Evolutionary conservation across 148 eudicot species (phyloP), one percentile per base, ranked within the genome.

Genomic region (Chenopodium berlandieri): DNA sequence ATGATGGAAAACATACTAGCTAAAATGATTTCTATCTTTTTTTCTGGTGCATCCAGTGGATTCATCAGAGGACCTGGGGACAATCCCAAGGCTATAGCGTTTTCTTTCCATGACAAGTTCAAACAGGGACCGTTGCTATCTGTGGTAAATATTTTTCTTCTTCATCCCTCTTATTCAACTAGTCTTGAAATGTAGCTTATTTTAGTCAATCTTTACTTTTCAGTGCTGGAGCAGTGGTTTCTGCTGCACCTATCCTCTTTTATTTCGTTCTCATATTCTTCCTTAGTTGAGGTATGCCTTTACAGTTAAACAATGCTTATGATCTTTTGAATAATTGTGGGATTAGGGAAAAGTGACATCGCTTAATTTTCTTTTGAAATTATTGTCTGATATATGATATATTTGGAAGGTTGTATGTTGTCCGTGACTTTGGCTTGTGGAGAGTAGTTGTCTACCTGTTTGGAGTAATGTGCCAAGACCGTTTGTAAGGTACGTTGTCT

Each of bases 41-140:
- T 78, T 77, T 63, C 32, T 64, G 64, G n/a, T 81, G 76, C 23
- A 76, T 86, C 56, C 88, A 93, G 99, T 87, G 99, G 99, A 75
- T 96, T 96, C 87, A 91, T 96, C 75, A 88, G 99, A 87, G 99
- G 99, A 56, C 99, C 99, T 60, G 99, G 99, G 47, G 89, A 92
- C 66, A 85, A 84, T 85, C 88, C 95, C 56, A 91, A 82, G 92
- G 94, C 98, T 77, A 37, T 97, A 20, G 79, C 94, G 72, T 90
- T 94, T 83, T 89, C 99, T 44, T 96, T 97, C 86, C 91, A 97
- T 79, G 79, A 94, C 88, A 97, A 94, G 86, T 90, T 88, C 84
- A 94, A 97, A 82, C 94, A 94, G 80, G 99, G 99, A 56, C 94
- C 99, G 19, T 86, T 97, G 87, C 91, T 97, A 54, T 92, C 99